These are phyloP conservation scores for Astrothelium macrocarpum DNA, from an alignment of 495 filamentous ascomycete genomes.

Conservation along the genomic window DNA sequence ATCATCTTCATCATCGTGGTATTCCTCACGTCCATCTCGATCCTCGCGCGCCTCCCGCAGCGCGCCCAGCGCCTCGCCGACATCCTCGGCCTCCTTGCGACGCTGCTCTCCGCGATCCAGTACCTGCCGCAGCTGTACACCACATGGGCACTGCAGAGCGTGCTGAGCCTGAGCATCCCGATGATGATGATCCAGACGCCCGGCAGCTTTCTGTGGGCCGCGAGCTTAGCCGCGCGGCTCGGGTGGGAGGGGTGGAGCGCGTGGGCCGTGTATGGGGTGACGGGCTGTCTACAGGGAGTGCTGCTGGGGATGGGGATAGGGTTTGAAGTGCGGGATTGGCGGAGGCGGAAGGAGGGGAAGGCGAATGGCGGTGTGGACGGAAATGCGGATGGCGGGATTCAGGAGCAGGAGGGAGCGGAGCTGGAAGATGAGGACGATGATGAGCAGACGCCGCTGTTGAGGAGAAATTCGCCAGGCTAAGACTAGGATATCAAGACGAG, in stretches of 20 bases:
- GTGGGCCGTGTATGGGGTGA: slow-evolving; percentile 82
- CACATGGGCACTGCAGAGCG: slow-evolving; percentile 71
- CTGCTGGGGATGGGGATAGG: slow-evolving; percentile 69
- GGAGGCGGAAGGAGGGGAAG: slow-evolving; percentile 9
- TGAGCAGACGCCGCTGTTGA: slow-evolving; percentile 19
- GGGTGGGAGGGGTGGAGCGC: slow-evolving; percentile 86
- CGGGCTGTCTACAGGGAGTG: slow-evolving; percentile 75
- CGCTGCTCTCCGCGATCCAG: slow-evolving; percentile 74
- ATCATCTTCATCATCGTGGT: slow-evolving; percentile 60
- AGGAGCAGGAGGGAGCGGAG: slow-evolving; percentile 7
- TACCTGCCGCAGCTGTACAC: slow-evolving; percentile 93
- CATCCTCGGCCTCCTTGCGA: slow-evolving; percentile 65
- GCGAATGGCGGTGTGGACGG: slow-evolving; percentile 5
- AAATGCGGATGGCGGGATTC: background rate
- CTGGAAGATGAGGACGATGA: slow-evolving; percentile 7
- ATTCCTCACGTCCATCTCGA: slow-evolving; percentile 52
- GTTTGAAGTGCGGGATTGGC: slow-evolving; percentile 50
- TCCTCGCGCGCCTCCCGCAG: slow-evolving; percentile 45
- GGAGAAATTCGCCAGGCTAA: background rate
- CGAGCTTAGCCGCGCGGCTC: slow-evolving; percentile 68
- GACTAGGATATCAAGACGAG: background rate
- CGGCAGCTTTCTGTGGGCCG: slow-evolving; percentile 79
- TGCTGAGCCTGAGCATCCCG: slow-evolving; percentile 82
- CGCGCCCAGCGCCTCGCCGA: slow-evolving; percentile 69
- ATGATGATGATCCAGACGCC: slow-evolving; percentile 99